Base-by-base conservation (phyloP, 2,329 filamentous ascomycete genomes). In the Aspergillus fijiensis region DNA sequence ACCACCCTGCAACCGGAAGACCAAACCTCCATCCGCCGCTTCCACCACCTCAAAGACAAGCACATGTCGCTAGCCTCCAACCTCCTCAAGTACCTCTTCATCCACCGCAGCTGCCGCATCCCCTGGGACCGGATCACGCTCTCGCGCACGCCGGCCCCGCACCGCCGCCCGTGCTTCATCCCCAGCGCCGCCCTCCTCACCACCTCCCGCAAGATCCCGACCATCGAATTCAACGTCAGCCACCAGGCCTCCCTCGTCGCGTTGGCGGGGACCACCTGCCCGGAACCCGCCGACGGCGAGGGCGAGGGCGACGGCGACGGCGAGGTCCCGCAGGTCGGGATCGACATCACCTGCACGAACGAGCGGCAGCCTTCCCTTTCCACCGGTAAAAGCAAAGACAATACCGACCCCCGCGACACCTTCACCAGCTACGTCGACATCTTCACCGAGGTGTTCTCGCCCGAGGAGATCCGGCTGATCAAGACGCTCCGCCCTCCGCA, bases 221-320 rank as follows among this genome's bases (percentile, higher is more conserved):
- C 65, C 10, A 74, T 87, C 42, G 85, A 88, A 63, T 89, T 89
- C 76, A 89, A 89, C 63, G 80, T 88, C 57, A 86, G 82, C 33
- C 86, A 89, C 63, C 86, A 89, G 72, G 85, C 84, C 19, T 85
- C 84, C 0, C 74, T 89, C 3, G 84, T 87, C n/a, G 80, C 81
- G 0, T 73, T 89, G 5, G 82, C 86, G 1, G 84, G 86, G 12
- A 79, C 76, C 21, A 64, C 71, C 9, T 70, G 70, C 7, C 69
- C 65, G 27, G 27, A 55, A 45, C 31, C 57, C 59, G 33, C 56
- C 39, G 27, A 7, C 7, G 23, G 60, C 23, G 23, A 23, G 21
- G 21, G 21, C 21, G 21, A 23, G 21, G 19, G 19, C 19, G 21
- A 21, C 1, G 23, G 23, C 23, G 23, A 23, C 1, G 23, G 23